Evolutionary conservation across 768 basidiomycete genomes (phyloP).

Genomic region (Antrodiella citrinella): DNA sequence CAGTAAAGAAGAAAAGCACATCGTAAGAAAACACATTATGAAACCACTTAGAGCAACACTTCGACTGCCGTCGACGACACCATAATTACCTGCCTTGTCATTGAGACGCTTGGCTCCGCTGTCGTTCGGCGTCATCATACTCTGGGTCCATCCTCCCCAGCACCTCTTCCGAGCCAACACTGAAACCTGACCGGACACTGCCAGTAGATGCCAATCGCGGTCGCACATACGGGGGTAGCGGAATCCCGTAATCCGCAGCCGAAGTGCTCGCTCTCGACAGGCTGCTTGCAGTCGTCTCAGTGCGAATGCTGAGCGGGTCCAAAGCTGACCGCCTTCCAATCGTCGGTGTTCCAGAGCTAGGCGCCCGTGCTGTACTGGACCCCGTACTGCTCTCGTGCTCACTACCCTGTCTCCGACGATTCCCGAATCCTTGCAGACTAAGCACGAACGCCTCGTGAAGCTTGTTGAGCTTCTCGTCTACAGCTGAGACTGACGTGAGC

Average conservation of each 20-base stretch:
- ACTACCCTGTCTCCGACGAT: slow-evolving; percentile 22
- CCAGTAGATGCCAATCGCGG: slow-evolving; percentile 25
- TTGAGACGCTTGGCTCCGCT: not conserved
- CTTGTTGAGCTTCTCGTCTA: slow-evolving; percentile 52
- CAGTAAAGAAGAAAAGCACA: not conserved
- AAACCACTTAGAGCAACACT: too few species aligned
- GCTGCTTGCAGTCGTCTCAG: slow-evolving; percentile 1
- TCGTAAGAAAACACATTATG: not conserved
- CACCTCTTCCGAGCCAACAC: slow-evolving; percentile 40
- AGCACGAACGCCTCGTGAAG: slow-evolving; percentile 66
- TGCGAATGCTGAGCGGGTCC: slow-evolving; percentile 1
- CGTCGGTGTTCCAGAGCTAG: slow-evolving; percentile 9
- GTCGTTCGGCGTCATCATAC: slow-evolving; percentile 12
- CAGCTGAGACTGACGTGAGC: slow-evolving; percentile 57
- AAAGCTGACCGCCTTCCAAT: slow-evolving; percentile 5
- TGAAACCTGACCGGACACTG: slow-evolving; percentile 30
- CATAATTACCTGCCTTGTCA: not conserved
- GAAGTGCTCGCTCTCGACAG: not conserved
- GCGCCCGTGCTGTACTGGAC: slow-evolving; percentile 12
- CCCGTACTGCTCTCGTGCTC: slow-evolving; percentile 13
- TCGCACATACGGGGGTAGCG: slow-evolving; percentile 12
- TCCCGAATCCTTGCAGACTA: slow-evolving; percentile 50
- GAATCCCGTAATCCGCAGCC: slow-evolving; percentile 1
- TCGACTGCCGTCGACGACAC: too few species aligned
- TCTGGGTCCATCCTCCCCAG: slow-evolving; percentile 46